A percentile compares a stretch with the other conserved stretches of the same genome.
Evolutionary conservation across 2,329 filamentous ascomycete species (phyloP).

Genomic region (Ceratocystis papillata): DNA sequence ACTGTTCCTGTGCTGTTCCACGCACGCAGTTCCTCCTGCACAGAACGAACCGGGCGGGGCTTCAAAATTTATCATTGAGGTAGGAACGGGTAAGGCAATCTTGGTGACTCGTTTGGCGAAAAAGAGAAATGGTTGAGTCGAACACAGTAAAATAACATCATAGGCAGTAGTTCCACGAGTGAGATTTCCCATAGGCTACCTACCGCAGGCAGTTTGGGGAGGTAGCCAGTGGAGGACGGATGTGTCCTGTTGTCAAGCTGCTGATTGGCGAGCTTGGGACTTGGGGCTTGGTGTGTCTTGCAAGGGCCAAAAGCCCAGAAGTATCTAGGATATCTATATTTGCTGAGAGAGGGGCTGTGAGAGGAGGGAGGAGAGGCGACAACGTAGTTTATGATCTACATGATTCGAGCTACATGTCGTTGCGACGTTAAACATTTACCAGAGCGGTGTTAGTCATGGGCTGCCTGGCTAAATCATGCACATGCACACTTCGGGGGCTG

Average conservation of each 20-base stretch:
- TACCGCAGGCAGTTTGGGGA: neutral
- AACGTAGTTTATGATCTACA: neutral
- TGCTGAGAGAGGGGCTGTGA: neutral
- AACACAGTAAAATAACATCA: neutral
- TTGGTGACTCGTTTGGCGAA: neutral
- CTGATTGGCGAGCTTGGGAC: neutral
- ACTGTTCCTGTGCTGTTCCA: conserved; percentile 11
- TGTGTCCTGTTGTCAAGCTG: neutral
- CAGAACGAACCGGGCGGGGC: conserved; percentile 3
- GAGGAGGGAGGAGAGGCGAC: neutral
- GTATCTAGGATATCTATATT: neutral
- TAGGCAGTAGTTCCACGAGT: neutral
- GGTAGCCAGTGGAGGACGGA: neutral
- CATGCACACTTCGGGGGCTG: neutral
- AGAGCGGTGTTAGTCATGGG: neutral
- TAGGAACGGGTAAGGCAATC: too few relatives aligned
- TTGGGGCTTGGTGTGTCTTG: neutral
- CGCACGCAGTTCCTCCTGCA: conserved; percentile 6
- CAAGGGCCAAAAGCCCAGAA: conserved; percentile 12
- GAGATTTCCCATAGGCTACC: neutral
- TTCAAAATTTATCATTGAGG: neutral
- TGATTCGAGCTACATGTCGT: neutral
- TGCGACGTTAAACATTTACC: neutral
- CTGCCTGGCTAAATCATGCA: neutral
- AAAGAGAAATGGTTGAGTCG: neutral